These are phyloP conservation scores for Gnomoniopsis sp. DNA, from an alignment of 2,329 filamentous ascomycete species.

Conservation along the genomic window DNA sequence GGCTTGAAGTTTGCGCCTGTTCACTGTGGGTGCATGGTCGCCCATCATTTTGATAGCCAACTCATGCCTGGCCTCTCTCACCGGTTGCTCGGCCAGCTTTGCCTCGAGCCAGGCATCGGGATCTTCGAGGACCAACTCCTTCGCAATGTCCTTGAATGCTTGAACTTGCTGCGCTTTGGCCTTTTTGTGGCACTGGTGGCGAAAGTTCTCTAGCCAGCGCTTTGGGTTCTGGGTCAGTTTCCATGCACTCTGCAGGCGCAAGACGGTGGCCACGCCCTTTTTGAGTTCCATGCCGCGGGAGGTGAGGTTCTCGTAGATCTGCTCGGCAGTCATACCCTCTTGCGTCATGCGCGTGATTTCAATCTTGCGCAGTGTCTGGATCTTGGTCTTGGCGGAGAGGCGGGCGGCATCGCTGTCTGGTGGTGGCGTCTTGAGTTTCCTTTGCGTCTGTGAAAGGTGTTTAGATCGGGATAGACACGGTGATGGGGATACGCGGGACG, in stretches of 20 bases:
- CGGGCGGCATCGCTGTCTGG: constrained; percentile 16
- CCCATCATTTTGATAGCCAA: constrained; percentile 15
- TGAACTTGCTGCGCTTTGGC: constrained; percentile 11
- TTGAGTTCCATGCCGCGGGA: constrained; percentile 20
- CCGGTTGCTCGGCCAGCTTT: constrained; percentile 4
- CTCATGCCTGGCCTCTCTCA: constrained; percentile 13
- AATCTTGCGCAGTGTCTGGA: constrained; percentile 14
- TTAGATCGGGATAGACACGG: neutral
- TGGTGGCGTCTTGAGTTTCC: constrained; percentile 18
- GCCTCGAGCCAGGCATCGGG: neutral
- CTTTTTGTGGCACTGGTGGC: constrained; percentile 16
- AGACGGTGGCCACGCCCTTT: constrained; percentile 20
- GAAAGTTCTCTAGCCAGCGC: constrained; percentile 15
- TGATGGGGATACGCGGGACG: fast-evolving
- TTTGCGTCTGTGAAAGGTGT: constrained; percentile 9
- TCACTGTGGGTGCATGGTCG: constrained; percentile 8
- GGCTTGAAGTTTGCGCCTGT: constrained; percentile 11
- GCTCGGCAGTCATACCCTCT: constrained; percentile 17
- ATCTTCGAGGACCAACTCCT: constrained; percentile 8
- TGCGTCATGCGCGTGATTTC: constrained; percentile 21
- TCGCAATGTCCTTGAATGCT: constrained; percentile 11
- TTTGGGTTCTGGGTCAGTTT: constrained; percentile 13
- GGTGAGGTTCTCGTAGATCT: constrained; percentile 18
- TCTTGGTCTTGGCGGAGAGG: constrained; percentile 11
- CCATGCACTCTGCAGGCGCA: constrained; percentile 21